Base-by-base conservation (phyloP, 345 rosid species). In the Corymbia maculata region DNA sequence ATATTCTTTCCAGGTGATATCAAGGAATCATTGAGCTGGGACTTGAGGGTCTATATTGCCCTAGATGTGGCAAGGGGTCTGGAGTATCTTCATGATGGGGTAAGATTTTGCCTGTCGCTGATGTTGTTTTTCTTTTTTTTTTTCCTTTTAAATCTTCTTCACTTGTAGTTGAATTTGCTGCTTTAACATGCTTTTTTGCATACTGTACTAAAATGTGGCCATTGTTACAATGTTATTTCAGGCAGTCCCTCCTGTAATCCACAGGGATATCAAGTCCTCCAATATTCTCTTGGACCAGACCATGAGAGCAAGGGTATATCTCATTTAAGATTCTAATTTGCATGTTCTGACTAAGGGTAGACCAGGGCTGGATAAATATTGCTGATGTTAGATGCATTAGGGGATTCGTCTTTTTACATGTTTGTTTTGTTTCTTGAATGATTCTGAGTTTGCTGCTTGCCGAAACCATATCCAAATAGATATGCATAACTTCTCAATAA, bases 81-180 rank as follows among this genome's bases (percentile, higher is more conserved):
- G 91, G 99, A 98, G 92, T 98, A 98, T 95, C 99, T 98, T 92
- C 99, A 98, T 88, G 99, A 98, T 86, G 99, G 99, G 94, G 99
- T 98, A 94, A 90, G 90, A 86, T 89, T 47, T 88, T 85, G 50
- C 51, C 88, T 51, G 55, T 53, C 28, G 1, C 16, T 50, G 55
- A 24, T 84, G 30, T 51, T 52, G 45, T 84, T 57, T 36, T 55
- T 28, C 16, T 52, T 9, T n/a, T 19, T 21, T 55, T 79, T 61
- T 52, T 55, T n/a, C 70, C 24, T 87, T 42, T 14, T 86, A 32
- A 45, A 50, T 86, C 53, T 64, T 9, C n/a, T 47, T 86, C 82
- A 42, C 90, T 68, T 85, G 68, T 84, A 86, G 87, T 79, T n/a
- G n/a, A n/a, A n/a, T 75, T 28, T 36, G 87, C 22, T 57, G 53